Evolutionary conservation across 148 eudicot genomes (phyloP), one percentile per base, ranked within the genome.

Genomic region (Beta vulgaris): DNA sequence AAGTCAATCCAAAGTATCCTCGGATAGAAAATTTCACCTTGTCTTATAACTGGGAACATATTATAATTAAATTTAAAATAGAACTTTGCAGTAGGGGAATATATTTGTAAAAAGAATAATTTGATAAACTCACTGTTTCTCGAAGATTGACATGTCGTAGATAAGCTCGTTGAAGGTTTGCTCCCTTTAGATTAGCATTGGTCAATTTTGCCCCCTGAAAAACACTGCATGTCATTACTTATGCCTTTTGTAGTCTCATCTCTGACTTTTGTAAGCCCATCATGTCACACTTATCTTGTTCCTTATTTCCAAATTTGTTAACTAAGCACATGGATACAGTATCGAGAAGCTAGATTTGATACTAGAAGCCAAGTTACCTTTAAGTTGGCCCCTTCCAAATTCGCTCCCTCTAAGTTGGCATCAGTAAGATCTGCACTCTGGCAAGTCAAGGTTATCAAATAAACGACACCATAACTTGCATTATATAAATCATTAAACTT

Each of bases 81-180:
- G 18, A 57, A 28, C 34, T 42, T n/a, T 40, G 51, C 37, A 40
- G 14, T 31, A 34, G 28, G 28, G 39, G 57, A 2, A 42, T 40
- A 73, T 21, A 62, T 28, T 71, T 12, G 7, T 34, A 43, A 11
- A 65, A 44, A 48, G 29, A 23, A 61, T 11, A 61, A 15, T 21
- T 61, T 48, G 71, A 15, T 62, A 39, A 58, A 87, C 96, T 89
- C 82, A 93, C 98, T 25, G 98, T 87, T 48, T 89, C 93, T 44
- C 93, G 95, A 73, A 93, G 98, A 83, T 93, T 79, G 71, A 93
- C 97, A 73, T 88, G 88, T 44, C 97, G 89, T 70, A 93, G 86
- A 79, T 91, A 93, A 84, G 98, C 97, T 68, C 98, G 88, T 74
- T 93, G 98, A 69, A 93, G 97, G 80, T 93, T 93, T 66, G 98